Percentiles rank a stretch among this genome's conserved stretches.
Evolutionary conservation across 805 yeast species (phyloP).

Genomic region (Nakazawaea molendinolei): DNA sequence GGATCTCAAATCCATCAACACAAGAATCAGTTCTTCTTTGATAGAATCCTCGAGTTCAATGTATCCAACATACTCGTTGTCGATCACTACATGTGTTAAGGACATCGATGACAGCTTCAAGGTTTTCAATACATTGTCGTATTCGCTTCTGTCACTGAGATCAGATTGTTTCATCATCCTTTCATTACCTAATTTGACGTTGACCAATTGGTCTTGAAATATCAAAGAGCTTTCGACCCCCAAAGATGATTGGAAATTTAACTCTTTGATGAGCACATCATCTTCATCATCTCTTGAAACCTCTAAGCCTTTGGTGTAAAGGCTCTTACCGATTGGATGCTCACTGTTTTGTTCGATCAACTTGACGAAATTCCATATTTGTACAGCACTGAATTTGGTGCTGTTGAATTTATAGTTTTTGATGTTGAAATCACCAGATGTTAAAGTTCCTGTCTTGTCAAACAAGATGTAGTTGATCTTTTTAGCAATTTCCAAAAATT

Average conservation of each 20-base stretch:
- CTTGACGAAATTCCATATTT: slow-evolving; percentile 49
- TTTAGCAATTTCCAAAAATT: slow-evolving; percentile 69
- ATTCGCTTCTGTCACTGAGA: slow-evolving; percentile 10
- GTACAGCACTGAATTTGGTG: background rate
- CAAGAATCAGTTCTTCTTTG: slow-evolving; percentile 56
- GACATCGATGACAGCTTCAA: slow-evolving; percentile 12
- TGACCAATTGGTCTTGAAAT: slow-evolving; percentile 17
- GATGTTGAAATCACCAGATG: slow-evolving; percentile 70
- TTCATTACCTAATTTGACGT: slow-evolving; percentile 49
- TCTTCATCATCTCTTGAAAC: no score
- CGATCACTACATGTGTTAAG: slow-evolving; percentile 38
- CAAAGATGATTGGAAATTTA: slow-evolving; percentile 34
- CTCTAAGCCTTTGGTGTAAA: slow-evolving; percentile 21
- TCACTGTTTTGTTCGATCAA: slow-evolving; percentile 66
- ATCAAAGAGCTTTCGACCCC: slow-evolving; percentile 35
- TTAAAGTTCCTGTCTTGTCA: slow-evolving; percentile 95
- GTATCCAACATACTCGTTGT: slow-evolving; percentile 54
- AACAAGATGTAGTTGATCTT: slow-evolving; percentile 63
- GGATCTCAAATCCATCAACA: slow-evolving; percentile 45
- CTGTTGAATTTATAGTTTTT: slow-evolving; percentile 15
- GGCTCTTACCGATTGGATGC: slow-evolving; percentile 83
- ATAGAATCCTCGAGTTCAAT: slow-evolving; percentile 63
- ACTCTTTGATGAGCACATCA: slow-evolving; percentile 23
- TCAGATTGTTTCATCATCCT: slow-evolving; percentile 28
- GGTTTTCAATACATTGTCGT: no score